Percentiles rank a stretch among this genome's conserved stretches.
These are phyloP conservation scores for Cicer chorassanicum DNA, from an alignment of 306 rosid genomes.

Conservation along the genomic window DNA sequence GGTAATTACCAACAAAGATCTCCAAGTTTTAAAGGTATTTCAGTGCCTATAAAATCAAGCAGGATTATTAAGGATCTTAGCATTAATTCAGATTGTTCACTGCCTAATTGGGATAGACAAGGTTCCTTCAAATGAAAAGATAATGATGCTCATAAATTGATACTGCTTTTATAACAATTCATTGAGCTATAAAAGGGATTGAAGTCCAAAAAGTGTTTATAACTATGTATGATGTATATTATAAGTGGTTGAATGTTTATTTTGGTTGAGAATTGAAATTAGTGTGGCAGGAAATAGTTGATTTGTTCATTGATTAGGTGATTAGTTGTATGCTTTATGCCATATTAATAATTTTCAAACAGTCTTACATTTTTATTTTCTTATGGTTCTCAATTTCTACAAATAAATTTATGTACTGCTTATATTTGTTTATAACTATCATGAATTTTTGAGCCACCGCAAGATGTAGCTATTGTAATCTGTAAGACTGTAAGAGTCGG, in stretches of 20 bases:
- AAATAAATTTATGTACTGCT: too few relatives aligned
- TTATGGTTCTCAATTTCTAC: not conserved
- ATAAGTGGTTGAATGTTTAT: conserved; percentile 41
- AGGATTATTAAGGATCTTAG: conserved; percentile 62
- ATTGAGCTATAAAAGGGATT: conserved; percentile 35
- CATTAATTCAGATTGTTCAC: conserved; percentile 71
- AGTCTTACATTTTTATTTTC: not conserved
- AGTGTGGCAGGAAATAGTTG: conserved; percentile 34
- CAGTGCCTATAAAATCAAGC: conserved; percentile 77
- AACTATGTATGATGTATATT: conserved; percentile 44
- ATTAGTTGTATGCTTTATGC: conserved; percentile 1
- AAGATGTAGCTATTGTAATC: too few relatives aligned
- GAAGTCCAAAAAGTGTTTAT: conserved; percentile 39
- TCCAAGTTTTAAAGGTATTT: conserved; percentile 77
- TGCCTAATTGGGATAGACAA: conserved; percentile 65
- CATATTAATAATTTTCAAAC: not conserved
- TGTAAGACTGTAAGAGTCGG: too few relatives aligned
- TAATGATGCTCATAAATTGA: not conserved
- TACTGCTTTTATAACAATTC: conserved; percentile 20
- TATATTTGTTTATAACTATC: too few relatives aligned
- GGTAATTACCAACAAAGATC: conserved; percentile 61
- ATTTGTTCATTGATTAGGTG: conserved; percentile 37
- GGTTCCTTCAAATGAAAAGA: conserved; percentile 54
- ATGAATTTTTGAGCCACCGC: not conserved
- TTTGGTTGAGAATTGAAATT: conserved; percentile 42